phyloP scores from a whole-genome alignment of 768 basidiomycete species.

The Psilocybe sp. region DNA sequence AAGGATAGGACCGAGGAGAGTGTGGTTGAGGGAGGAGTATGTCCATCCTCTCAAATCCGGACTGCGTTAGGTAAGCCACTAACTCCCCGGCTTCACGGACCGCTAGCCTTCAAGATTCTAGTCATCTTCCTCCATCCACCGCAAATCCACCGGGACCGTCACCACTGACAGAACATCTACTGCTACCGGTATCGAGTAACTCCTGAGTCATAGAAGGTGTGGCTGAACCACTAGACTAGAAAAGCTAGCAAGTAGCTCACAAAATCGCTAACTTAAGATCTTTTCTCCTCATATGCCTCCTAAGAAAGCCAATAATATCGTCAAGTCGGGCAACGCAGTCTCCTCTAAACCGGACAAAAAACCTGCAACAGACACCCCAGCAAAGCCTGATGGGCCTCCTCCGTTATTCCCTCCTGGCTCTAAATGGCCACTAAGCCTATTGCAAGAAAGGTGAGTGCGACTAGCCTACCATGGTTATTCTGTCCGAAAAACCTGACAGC shows the following conservation, averaged over 20 bases:
- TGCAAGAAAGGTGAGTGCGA: slow-evolving; percentile 66
- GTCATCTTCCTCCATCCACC: neutral
- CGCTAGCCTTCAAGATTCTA: neutral
- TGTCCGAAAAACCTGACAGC: too few relatives aligned
- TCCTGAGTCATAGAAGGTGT: too few relatives aligned
- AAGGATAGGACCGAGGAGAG: slow-evolving; percentile 5
- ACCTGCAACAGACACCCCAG: slow-evolving; percentile 15
- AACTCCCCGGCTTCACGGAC: neutral
- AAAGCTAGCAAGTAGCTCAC: neutral
- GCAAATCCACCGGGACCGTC: too few relatives aligned
- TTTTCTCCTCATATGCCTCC: slow-evolving; percentile 49
- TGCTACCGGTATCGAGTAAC: too few relatives aligned
- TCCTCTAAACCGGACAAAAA: slow-evolving; percentile 54
- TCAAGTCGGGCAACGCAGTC: slow-evolving; percentile 88
- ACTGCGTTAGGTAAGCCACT: slow-evolving; percentile 12
- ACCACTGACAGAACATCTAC: too few relatives aligned
- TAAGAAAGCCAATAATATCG: slow-evolving; percentile 57
- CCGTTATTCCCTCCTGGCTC: slow-evolving; percentile 81
- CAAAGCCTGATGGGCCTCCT: slow-evolving; percentile 37
- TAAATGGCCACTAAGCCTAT: slow-evolving; percentile 77
- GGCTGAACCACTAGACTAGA: too few relatives aligned
- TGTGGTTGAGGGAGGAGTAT: neutral
- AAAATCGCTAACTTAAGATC: neutral
- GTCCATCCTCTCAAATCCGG: neutral
- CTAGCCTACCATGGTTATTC: too few relatives aligned